Evolutionary conservation across 2,329 filamentous ascomycete genomes (phyloP), one percentile per base, ranked within the genome.

Genomic region (Penicillium sp.): DNA sequence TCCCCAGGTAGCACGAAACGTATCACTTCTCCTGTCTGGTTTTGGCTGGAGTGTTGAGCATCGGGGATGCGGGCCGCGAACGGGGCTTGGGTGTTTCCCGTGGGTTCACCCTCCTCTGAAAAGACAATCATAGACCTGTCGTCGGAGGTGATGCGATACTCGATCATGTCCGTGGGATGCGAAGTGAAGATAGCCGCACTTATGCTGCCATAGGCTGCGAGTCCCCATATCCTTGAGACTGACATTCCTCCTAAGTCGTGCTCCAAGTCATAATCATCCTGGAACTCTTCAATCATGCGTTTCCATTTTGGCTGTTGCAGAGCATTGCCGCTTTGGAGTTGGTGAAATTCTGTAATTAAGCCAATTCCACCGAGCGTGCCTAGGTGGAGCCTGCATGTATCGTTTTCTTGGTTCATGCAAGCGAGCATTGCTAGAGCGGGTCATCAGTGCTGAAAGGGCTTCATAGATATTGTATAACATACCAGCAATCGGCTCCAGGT

Each of bases 91-190:
- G 59, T 57, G 50, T 45, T 60, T 43, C 42, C 41, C 17, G 26
- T 41, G 28, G 42, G 35, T 5, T 67, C 55, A 53, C 61, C 30
- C 11, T 58, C 56, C 19, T 65, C 62, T 4, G 61, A 59, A 53
- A 78, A 76, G 1, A 75, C 55, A 9, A 82, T 60, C 0, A 66
- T 73, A 1, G 72, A 67, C n/a, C 69, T 68, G 50, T 82, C 77
- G 26, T 79, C 75, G 4, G 77, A 74, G 8, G 74, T 67, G 7
- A 80, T 80, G 0, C 76, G 75, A 63, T 85, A 85, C 57, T 85
- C 81, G 14, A 84, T 71, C 71, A 82, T 80, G 63, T 85, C 79
- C 4, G 77, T 80, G 0, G 83, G 83, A 64, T 86, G 82, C 28
- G 82, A 62, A 2, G 79, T 81, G 44, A 79, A 73, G 53, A 78